phyloP scores from a whole-genome alignment of 75 land plant species.

The Picea glauca region DNA sequence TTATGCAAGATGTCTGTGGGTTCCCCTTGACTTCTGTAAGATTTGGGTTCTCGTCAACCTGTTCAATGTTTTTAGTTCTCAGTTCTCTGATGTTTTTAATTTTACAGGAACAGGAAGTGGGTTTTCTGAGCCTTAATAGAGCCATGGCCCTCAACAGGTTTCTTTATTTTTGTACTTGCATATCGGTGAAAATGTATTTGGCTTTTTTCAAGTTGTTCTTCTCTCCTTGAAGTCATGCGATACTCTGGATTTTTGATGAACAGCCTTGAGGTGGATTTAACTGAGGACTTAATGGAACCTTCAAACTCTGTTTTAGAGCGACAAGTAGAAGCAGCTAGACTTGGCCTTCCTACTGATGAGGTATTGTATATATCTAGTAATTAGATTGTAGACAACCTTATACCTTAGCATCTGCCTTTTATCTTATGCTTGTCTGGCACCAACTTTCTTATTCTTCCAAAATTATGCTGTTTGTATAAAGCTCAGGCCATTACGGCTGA shows the following conservation, averaged over 20 bases:
- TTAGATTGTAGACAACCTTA: background rate
- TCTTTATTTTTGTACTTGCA: conserved; percentile 10
- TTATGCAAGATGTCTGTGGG: background rate
- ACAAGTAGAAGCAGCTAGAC: conserved; percentile 49
- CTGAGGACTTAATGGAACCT: conserved; percentile 62
- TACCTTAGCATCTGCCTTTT: background rate
- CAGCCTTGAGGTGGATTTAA: conserved; percentile 89
- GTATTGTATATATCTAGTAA: conserved; percentile 8
- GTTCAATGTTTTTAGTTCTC: conserved; percentile 7
- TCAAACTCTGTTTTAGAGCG: conserved; percentile 38
- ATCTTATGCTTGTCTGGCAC: background rate
- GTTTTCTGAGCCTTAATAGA: conserved; percentile 83
- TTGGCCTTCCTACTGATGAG: conserved; percentile 24
- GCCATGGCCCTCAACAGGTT: conserved; percentile 89
- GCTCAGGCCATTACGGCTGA: conserved; percentile 17
- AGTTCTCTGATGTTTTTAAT: background rate
- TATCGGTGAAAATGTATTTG: background rate
- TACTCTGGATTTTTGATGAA: conserved; percentile 14
- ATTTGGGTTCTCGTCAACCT: background rate
- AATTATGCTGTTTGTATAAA: background rate
- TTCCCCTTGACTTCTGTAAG: background rate
- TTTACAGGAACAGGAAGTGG: conserved; percentile 46
- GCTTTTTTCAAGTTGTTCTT: background rate
- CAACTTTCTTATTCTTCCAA: background rate
- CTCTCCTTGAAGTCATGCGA: background rate